Base-by-base conservation (phyloP, 371 early-diverging fungal species). In the Coelomomyces lativittatus region DNA sequence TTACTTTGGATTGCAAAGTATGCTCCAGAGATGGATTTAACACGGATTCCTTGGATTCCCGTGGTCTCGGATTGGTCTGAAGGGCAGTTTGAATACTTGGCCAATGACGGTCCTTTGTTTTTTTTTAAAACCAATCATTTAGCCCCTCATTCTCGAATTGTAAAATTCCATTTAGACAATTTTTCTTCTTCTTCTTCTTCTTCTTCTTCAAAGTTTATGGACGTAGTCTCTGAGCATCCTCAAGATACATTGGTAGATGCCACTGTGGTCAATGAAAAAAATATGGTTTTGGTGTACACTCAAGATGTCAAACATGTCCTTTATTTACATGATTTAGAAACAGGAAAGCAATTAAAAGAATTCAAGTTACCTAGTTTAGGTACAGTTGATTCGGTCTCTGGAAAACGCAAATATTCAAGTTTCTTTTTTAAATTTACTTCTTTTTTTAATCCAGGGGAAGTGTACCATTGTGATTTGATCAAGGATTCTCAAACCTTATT, bases 51-150 rank as follows among this genome's bases (percentile, higher is more conserved):
- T 5, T 48, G 57, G 38, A 52, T 40, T 52, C 65, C 64, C 53
- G 44, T 68, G 28, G 62, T 71, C 2, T 61, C 63, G 48, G 55
- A 70, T 47, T 73, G 74, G 56, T 56, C 64, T 1, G 71, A 67
- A 17, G 53, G 57, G 28, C 75, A 59, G 53, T 26, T 31, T 33
- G 66, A 69, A 58, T 69, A 56, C 44, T 54, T 56, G 30, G 58
- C 78, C 37, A 78, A 77, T 55, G 65, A 78, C 4, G 78, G 67
- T 6, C 37, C 69, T 3, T 40, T 58, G 9, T 74, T 82, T 44
- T 81, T 62, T 51, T 79, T 82, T 50, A 35, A 58, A 51, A 73
- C 81, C 15, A 78, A 75, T 47, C 49, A 50, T 46, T 51, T 78
- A 30, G 75, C 83, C 7, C 80, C 81, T 27, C 64, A 62, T 28